A percentile compares a stretch with the other conserved stretches of the same genome.
Evolutionary conservation across 192 early-diverging fungal species (phyloP).

Genomic region (Oehlia diaphana): DNA sequence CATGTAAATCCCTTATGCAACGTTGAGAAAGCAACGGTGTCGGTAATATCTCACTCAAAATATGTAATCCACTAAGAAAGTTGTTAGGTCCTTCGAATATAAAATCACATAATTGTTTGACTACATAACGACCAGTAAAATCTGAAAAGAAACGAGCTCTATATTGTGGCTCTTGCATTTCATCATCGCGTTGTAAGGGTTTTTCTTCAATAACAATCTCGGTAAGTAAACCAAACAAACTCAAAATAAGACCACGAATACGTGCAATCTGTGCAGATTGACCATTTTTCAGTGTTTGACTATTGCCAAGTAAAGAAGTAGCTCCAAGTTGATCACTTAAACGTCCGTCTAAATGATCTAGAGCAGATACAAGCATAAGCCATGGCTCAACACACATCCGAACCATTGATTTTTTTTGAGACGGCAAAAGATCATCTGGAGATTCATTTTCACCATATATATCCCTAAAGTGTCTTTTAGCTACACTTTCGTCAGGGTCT

Average conservation of each 20-base stretch:
- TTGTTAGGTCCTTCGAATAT: conserved; percentile 31
- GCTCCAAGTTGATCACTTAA: conserved; percentile 31
- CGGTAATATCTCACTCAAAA: conserved; percentile 29
- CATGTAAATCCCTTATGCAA: background rate
- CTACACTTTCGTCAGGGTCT: conserved; percentile 8
- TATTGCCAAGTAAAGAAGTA: background rate
- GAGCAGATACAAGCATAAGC: conserved; percentile 25
- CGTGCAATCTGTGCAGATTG: conserved; percentile 26
- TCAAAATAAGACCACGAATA: conserved; percentile 26
- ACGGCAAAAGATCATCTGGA: conserved; percentile 26
- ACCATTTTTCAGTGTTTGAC: conserved; percentile 22
- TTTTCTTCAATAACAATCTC: conserved; percentile 22
- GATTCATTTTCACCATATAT: conserved; percentile 27
- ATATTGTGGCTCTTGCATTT: background rate
- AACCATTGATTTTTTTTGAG: conserved; percentile 32
- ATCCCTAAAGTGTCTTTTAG: conserved; percentile 29
- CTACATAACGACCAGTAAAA: conserved; percentile 26
- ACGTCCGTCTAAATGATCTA: conserved; percentile 31
- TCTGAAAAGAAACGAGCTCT: conserved; percentile 21
- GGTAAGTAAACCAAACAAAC: conserved; percentile 18
- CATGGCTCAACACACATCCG: conserved; percentile 24
- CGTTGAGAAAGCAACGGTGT: background rate
- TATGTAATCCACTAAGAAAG: conserved; percentile 28
- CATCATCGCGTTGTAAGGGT: background rate
- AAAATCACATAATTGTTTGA: conserved; percentile 27